Conservation (phyloP, 495 filamentous ascomycete genomes). For the Aspergillus bertholletiae region DNA sequence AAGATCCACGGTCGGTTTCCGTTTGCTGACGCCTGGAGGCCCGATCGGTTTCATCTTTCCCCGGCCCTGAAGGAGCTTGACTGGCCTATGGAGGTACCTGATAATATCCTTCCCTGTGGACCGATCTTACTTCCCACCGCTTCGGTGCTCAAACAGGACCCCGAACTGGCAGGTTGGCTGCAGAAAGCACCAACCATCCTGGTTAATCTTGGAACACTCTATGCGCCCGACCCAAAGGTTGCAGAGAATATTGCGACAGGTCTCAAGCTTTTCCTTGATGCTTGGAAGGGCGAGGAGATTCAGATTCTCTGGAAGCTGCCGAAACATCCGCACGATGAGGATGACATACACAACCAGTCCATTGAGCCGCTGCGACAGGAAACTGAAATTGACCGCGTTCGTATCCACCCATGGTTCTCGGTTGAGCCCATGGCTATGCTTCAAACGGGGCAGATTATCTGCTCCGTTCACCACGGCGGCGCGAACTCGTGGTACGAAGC, state of each 20-base stretch:
- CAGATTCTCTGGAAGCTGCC: conserved; percentile 50
- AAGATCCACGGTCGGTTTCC: conserved; percentile 27
- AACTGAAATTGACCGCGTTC: conserved; percentile 26
- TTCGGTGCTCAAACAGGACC: conserved; percentile 34
- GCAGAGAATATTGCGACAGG: conserved; percentile 34
- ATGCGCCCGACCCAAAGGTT: conserved; percentile 30
- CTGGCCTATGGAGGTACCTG: conserved; percentile 37
- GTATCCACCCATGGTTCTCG: conserved; percentile 42
- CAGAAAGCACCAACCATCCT: conserved; percentile 40
- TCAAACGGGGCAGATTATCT: conserved; percentile 40
- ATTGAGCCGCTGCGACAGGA: conserved; percentile 23
- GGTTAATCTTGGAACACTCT: conserved; percentile 47
- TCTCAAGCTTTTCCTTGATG: conserved; percentile 25
- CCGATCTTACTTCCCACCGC: conserved; percentile 35
- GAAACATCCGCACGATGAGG: conserved; percentile 18
- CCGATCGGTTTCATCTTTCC: conserved; percentile 33
- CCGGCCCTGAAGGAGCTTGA: conserved; percentile 42
- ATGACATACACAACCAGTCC: conserved; percentile 22
- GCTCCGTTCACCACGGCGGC: conserved; percentile 51
- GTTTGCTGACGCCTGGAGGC: conserved; percentile 29
- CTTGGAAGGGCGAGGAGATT: conserved; percentile 21
- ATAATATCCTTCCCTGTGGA: conserved; percentile 46
- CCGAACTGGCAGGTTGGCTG: conserved; percentile 45
- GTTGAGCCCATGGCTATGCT: conserved; percentile 46
- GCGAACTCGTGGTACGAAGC: conserved; percentile 53